Evolutionary conservation across 2,329 filamentous ascomycete species (phyloP), one percentile per base, ranked within the genome.

Genomic region (Rhytidhysteron rufulum): DNA sequence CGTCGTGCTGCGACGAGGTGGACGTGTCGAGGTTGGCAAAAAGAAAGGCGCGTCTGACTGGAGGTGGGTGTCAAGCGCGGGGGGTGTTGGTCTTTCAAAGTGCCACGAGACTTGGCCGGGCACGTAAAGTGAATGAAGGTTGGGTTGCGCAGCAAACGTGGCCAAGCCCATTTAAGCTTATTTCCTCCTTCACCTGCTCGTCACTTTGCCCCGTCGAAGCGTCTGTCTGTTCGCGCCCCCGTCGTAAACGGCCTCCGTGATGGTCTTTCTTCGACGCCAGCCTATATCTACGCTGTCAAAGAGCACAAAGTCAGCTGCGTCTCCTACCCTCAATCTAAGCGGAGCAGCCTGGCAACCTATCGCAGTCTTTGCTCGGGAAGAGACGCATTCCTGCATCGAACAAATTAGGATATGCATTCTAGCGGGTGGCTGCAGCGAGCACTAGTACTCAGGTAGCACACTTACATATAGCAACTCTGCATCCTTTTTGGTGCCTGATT

Each of bases 401-500:
- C n/a, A n/a, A n/a, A n/a, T n/a, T n/a, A n/a, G n/a, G n/a, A n/a
- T n/a, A n/a, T n/a, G n/a, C 13, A 27, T 13, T 27, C 24, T 7
- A 7, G 24, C 24, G 24, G 24, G 24, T 27, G 24, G 24, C 24
- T 27, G 24, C 24, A 27, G 24, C 24, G 13, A 8, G 8, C 13
- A 13, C 13, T 13, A 8, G 13, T 13, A 34, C 22, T 30, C 20
- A 16, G 39, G 29, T 27, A 24, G 46, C 47, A 17, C 34, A 62
- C 74, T 64, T 57, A 75, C 74, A 52, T 72, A 85, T 34, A 88
- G 61, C 4, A 81, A 44, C 44, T 76, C 70, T 0, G 80, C 75
- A 54, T 84, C 80, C 13, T 63, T 55, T 43, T 71, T 72, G 1
- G 79, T 83, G 0, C 82, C 83, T 2, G 78, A 76, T 45, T 86